Percentiles rank a stretch among this genome's conserved stretches.
Evolutionary conservation across 306 rosid genomes (phyloP).

Genomic region (Crataegus laevigata): DNA sequence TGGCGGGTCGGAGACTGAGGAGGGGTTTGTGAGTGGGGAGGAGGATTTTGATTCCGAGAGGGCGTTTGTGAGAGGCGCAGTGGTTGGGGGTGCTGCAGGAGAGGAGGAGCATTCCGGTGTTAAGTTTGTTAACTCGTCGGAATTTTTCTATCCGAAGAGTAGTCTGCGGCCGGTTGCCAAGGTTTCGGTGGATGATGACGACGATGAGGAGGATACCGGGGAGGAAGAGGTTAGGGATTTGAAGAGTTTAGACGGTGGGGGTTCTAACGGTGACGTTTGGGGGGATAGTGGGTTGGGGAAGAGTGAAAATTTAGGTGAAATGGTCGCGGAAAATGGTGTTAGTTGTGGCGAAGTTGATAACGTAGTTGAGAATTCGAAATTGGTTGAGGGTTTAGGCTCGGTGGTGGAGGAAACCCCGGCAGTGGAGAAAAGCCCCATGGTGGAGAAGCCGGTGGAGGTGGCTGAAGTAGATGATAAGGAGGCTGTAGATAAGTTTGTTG

Average conservation of each 20-base stretch:
- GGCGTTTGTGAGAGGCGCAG: slow-evolving; percentile 30
- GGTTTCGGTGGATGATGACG: slow-evolving; percentile 45
- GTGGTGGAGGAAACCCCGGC: slow-evolving; percentile 1
- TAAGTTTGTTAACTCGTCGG: slow-evolving; percentile 13
- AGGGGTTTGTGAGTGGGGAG: slow-evolving; percentile 62
- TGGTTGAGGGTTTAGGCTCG: slow-evolving; percentile 14
- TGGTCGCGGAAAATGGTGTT: slow-evolving; percentile 31
- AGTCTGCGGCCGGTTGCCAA: slow-evolving; percentile 46
- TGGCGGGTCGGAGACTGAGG: slow-evolving; percentile 45
- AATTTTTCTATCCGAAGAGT: slow-evolving; percentile 20
- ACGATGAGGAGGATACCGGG: slow-evolving; percentile 7
- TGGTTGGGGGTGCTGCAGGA: slow-evolving; percentile 4
- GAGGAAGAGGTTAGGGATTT: slow-evolving; percentile 1
- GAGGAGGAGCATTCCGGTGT: background rate
- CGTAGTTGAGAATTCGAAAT: slow-evolving; percentile 9
- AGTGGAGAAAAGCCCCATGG: too few relatives aligned
- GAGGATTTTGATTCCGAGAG: slow-evolving; percentile 44
- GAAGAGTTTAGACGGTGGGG: slow-evolving; percentile 13
- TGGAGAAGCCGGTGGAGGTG: slow-evolving; percentile 14
- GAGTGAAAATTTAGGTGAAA: slow-evolving; percentile 7
- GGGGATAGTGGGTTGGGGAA: background rate
- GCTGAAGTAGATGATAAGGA: slow-evolving; percentile 15
- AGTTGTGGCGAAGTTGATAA: slow-evolving; percentile 15
- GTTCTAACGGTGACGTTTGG: slow-evolving; percentile 12
- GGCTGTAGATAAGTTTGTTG: slow-evolving; percentile 18